Evolutionary conservation across 2,329 filamentous ascomycete species (phyloP), one percentile per base, ranked within the genome.

Genomic region (Metarhizium sp.): DNA sequence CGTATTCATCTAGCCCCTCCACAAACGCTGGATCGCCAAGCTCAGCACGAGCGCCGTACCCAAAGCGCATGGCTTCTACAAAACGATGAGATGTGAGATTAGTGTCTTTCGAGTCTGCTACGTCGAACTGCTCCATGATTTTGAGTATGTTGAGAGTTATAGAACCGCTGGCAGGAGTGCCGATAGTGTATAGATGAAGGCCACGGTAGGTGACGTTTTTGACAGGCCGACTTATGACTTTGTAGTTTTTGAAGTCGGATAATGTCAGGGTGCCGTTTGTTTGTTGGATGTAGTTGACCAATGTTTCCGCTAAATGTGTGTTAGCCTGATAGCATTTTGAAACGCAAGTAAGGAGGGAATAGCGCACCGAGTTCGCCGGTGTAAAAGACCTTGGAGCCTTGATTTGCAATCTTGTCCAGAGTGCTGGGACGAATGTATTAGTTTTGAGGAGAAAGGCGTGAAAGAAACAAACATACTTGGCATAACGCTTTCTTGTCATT

Each of bases 51-150:
- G 87, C 75, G 4, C 86, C 91, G 67, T 96, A 97, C 2, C 83
- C 91, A 68, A 95, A 97, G 25, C 90, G 82, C 74, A 96, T 90
- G 13, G 91, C 87, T 75, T 97, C 94, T 64, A 90, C 84, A 60
- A 96, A 79, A 14, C 88, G 82, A 70, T 97, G 94, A 0, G 86
- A 86, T 42, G 85, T 90, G 0, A 95, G 73, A 61, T 90, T 85
- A 20, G 70, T 69, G 47, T 80, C 73, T 11, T 69, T 57, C 45
- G 76, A 66, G 57, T 82, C 84, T 30, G 84, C 74, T 42, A 73
- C 69, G 3, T 77, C 72, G 68, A 88, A 96, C 18, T 88, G 87
- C 68, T 92, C 86, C 69, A 96, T 79, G 36, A 86, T 90, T 66
- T 95, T 96, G 64, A 97, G 75, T 2, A 86, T 84, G 55, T 82